Evolutionary conservation across 495 filamentous ascomycete species (phyloP), one percentile per base, ranked within the genome.

Genomic region (Xylaria venustula): DNA sequence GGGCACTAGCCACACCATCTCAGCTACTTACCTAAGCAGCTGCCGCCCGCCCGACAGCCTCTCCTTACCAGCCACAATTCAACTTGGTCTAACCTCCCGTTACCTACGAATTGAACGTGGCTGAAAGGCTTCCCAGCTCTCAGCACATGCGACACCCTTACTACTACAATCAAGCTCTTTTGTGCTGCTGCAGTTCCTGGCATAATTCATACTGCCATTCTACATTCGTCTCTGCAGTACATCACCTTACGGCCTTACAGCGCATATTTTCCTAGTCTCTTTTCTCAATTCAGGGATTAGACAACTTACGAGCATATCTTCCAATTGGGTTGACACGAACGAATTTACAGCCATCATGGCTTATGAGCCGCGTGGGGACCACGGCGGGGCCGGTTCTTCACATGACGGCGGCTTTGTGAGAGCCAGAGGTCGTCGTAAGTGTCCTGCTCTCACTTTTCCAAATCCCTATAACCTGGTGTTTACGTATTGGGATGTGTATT

Each of bases 381-480:
- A 76, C 63, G 71, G 62, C 62, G 67, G 63, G 46, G 32, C 62
- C 54, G 71, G 74, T 23, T 72, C 66, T 52, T 75, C 73, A 26
- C 70, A 75, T 48, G 77, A 77, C 19, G 73, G 72, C 7, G 64
- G 67, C 45, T 77, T 71, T 65, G 69, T 67, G 37, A 67, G 76
- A 49, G 73, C 72, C 20, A 69, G 78, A 64, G 75, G 76, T 44
- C 73, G 75, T 71, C 73, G 78, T 81, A 61, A 75, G 78, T 79
- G 57, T 23, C 41, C 25, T 57, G 32, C 25, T 62, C 32, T 60
- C 45, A 36, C 23, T 51, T 15, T 22, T 15, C n/a, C 37, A 14
- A 22, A 11, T n/a, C 22, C 5, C n/a, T 36, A 19, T 19, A n/a
- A 40, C 6, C 5, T 26, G 34, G 11, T 19, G 19, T 17, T 17